Evolutionary conservation across 768 basidiomycete genomes (phyloP).

Genomic region (Collybia nuda): DNA sequence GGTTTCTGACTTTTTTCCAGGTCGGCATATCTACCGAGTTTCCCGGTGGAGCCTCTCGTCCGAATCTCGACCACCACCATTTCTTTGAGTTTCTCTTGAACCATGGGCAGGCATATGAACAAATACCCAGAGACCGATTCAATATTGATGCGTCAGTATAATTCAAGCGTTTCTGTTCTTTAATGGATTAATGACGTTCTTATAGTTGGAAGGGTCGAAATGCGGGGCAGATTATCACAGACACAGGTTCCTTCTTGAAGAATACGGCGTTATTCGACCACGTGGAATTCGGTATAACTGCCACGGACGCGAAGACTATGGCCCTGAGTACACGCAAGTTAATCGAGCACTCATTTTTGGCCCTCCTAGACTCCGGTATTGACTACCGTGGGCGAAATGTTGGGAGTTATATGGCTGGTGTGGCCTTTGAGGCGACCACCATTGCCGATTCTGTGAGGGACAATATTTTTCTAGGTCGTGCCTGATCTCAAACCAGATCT

Average conservation of each 20-base stretch:
- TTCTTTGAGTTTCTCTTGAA: slow-evolving; percentile 27
- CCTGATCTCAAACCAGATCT: background rate
- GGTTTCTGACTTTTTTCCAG: slow-evolving; percentile 4
- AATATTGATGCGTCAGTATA: slow-evolving; percentile 22
- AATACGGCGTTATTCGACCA: slow-evolving; percentile 27
- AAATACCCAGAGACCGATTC: slow-evolving; percentile 24
- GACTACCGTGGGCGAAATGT: slow-evolving; percentile 37
- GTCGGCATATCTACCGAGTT: slow-evolving; percentile 28
- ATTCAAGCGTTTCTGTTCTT: background rate
- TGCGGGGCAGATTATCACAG: slow-evolving; percentile 13
- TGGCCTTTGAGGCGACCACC: slow-evolving; percentile 15
- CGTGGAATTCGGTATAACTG: slow-evolving; percentile 32
- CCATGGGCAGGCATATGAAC: slow-evolving; percentile 22
- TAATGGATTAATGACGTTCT: background rate
- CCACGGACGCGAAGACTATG: slow-evolving; percentile 29
- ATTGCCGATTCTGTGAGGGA: slow-evolving; percentile 13
- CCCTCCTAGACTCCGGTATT: slow-evolving; percentile 42
- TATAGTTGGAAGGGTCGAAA: slow-evolving; percentile 17
- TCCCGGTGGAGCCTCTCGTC: slow-evolving; percentile 19
- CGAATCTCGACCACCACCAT: slow-evolving; percentile 22
- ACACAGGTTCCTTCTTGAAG: slow-evolving; percentile 27
- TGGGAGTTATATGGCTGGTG: slow-evolving; percentile 36
- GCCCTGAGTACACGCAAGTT: slow-evolving; percentile 27
- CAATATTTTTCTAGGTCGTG: background rate
- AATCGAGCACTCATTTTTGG: slow-evolving; percentile 26